Evolutionary conservation across 1,284 basidiomycete species (phyloP).

Genomic region (Stygiomarasmius scandens): DNA sequence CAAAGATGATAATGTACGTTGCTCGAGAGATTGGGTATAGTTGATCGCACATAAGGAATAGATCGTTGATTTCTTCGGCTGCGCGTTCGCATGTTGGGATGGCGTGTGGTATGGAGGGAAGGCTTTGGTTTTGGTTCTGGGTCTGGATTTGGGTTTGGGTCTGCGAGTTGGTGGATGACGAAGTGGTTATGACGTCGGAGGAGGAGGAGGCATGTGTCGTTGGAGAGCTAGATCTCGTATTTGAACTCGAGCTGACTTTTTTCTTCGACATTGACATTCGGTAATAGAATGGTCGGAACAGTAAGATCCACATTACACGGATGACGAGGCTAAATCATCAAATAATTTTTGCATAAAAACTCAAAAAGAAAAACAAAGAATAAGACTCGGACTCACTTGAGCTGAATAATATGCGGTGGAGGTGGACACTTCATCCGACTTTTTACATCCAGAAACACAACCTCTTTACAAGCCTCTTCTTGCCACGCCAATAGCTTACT

Average conservation of each 20-base stretch:
- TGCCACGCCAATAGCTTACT: slow-evolving; percentile 15
- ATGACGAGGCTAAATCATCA: slow-evolving; percentile 15
- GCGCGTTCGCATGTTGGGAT: slow-evolving; percentile 14
- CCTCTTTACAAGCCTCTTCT: slow-evolving; percentile 6
- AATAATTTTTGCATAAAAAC: too few relatives aligned
- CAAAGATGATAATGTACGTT: slow-evolving; percentile 17
- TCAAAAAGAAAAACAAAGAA: not conserved
- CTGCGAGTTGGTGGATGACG: not conserved
- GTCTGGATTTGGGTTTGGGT: not conserved
- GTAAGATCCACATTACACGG: slow-evolving; percentile 18
- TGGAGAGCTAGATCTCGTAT: not conserved
- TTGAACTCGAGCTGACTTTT: not conserved
- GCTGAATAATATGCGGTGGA: slow-evolving; percentile 18
- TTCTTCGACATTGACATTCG: not conserved
- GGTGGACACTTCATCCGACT: slow-evolving; percentile 4
- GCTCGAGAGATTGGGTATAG: slow-evolving; percentile 16
- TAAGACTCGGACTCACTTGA: slow-evolving; percentile 19
- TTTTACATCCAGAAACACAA: slow-evolving; percentile 10
- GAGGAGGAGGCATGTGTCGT: not conserved
- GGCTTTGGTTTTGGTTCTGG: too few relatives aligned
- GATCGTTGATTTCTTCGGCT: slow-evolving; percentile 13
- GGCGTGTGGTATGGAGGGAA: slow-evolving; percentile 9
- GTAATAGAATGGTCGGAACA: slow-evolving; percentile 19
- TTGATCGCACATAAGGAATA: slow-evolving; percentile 14
- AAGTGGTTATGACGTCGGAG: not conserved